Percentiles rank a stretch among this genome's conserved stretches.
Conservation (phyloP, 2,329 filamentous ascomycete genomes). For the Boeremia exigua region DNA sequence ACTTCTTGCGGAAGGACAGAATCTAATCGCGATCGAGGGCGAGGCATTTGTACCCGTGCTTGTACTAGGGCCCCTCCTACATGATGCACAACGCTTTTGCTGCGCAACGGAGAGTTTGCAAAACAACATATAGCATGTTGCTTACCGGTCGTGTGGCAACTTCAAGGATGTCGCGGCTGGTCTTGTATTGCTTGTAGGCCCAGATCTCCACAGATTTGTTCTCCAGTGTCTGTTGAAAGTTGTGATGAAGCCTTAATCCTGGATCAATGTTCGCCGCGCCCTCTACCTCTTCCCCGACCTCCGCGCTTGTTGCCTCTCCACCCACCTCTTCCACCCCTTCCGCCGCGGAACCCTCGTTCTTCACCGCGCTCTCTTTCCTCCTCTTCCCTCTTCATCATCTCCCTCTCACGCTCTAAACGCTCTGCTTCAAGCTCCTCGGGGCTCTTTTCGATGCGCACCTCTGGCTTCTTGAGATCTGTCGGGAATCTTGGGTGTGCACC, state of each 20-base stretch:
- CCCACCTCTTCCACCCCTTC: slow-evolving; percentile 40
- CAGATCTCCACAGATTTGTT: background rate
- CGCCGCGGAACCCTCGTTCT: slow-evolving; percentile 39
- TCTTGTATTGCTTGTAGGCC: background rate
- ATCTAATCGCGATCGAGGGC: background rate
- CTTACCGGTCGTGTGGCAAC: background rate
- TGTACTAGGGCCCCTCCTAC: background rate
- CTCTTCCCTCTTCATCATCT: slow-evolving; percentile 52
- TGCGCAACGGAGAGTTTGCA: background rate
- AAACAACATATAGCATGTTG: background rate
- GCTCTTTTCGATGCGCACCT: slow-evolving; percentile 71
- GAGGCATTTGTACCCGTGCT: background rate
- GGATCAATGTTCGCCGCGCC: slow-evolving; percentile 30
- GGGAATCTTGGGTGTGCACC: slow-evolving; percentile 86
- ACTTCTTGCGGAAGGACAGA: background rate
- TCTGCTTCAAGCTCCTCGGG: slow-evolving; percentile 71
- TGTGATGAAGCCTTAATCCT: background rate
- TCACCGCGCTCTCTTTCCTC: slow-evolving; percentile 50
- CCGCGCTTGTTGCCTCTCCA: slow-evolving; percentile 46
- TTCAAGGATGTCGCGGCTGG: background rate
- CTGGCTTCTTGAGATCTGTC: slow-evolving; percentile 67
- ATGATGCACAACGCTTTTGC: background rate
- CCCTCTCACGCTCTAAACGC: slow-evolving; percentile 56
- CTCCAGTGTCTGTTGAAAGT: too few species aligned
- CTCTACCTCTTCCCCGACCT: slow-evolving; percentile 32